Evolutionary conservation across 192 early-diverging fungal genomes (phyloP), one percentile per base, ranked within the genome.

Genomic region (Mortierella alpina): DNA sequence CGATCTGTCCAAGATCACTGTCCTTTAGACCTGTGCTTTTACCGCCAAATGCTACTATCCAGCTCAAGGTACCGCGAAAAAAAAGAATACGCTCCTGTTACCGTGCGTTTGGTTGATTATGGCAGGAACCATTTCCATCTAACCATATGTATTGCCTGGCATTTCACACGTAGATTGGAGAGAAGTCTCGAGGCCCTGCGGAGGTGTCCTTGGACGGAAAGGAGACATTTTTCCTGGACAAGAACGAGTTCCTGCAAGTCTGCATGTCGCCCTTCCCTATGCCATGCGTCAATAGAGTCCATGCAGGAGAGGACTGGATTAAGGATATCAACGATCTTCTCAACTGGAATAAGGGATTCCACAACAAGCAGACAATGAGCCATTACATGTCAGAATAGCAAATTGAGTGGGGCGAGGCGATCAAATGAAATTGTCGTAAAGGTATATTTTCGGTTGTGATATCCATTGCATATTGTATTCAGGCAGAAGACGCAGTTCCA

Each of bases 331-430:
- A 94, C 79, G 87, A 93, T 52, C 86, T 94, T 65, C 82, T 97
- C 50, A 93, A 93, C 72, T 97, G 95, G 89, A 97, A 97, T 70
- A 92, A 96, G 67, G 85, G 83, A 9, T 95, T 95, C 80, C 84
- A 72, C 44, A 83, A 81, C 72, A 85, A 85, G 50, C 75, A 83
- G 50, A 79, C 67, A 44, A 84, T 79, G 63, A 80, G 69, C 45
- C 77, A 80, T 53, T 80, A 80, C 61, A 80, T 80, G 59, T 80
- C 70, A 13, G 77, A 80, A 66, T 80, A 70, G 47, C 50, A 50
- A 50, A 0, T 31, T 4, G 6, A 58, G 22, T 2, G 5, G 13
- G 13, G 56, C 18, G 13, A 39, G 56, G 56, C 12, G 3, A 42
- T 6, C 44, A 18, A 44, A 63, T n/a, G 41, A 17, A 49, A 50